Evolutionary conservation across 2,329 filamentous ascomycete species (phyloP).

Genomic region (Cytospora mali): DNA sequence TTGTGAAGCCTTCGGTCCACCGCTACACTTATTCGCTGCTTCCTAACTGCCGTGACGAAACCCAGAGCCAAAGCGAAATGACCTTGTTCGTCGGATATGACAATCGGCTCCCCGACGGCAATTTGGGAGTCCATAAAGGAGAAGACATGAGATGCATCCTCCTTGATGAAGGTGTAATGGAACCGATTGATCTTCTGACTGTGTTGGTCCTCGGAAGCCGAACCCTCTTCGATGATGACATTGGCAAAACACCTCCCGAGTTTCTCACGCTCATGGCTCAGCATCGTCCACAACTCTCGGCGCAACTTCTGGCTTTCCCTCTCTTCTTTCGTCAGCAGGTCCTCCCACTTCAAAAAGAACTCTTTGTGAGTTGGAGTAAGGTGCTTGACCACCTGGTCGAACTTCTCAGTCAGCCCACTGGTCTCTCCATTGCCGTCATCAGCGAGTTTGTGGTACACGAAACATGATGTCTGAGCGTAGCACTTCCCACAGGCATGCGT

Average conservation of each 20-base stretch:
- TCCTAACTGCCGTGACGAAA: constrained; percentile 78
- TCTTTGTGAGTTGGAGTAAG: constrained; percentile 73
- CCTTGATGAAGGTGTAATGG: constrained; percentile 81
- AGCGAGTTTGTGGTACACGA: constrained; percentile 88
- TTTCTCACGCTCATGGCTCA: constrained; percentile 84
- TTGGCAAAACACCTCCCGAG: constrained; percentile 88
- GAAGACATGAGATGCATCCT: constrained; percentile 61
- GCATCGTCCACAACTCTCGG: constrained; percentile 94
- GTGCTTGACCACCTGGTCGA: constrained; percentile 77
- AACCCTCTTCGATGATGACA: constrained; percentile 79
- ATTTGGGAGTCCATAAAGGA: constrained; percentile 93
- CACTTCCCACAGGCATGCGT: constrained; percentile 82
- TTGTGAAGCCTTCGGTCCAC: constrained; percentile 91
- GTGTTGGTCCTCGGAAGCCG: constrained; percentile 67
- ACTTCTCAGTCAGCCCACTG: constrained; percentile 79
- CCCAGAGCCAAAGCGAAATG: constrained; percentile 95
- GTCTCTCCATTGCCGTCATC: constrained; percentile 81
- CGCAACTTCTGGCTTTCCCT: constrained; percentile 84
- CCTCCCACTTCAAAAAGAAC: constrained; percentile 96
- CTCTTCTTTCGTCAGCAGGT: constrained; percentile 90
- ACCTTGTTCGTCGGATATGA: constrained; percentile 93
- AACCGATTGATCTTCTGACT: constrained; percentile 89
- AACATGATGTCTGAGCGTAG: constrained; percentile 88
- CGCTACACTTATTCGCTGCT: constrained; percentile 78
- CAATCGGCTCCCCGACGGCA: constrained; percentile 83